These are phyloP conservation scores for Vanrija sp. DNA, from an alignment of 1,284 basidiomycete species.

Conservation along the genomic window DNA sequence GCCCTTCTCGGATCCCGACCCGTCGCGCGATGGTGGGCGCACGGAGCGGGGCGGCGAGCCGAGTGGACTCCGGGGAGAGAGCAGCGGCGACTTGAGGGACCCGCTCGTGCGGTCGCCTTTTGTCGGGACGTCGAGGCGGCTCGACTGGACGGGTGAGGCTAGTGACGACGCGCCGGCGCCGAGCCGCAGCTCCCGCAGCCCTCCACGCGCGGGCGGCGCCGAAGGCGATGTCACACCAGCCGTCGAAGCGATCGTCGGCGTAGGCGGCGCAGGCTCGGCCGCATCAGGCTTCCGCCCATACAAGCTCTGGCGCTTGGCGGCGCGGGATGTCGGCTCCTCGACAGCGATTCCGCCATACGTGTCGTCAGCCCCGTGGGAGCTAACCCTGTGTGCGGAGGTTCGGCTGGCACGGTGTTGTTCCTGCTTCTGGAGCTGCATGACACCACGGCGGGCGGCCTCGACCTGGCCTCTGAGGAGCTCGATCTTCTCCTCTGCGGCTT, in stretches of 20 bases:
- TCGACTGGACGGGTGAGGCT: no score
- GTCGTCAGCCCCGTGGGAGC: no score
- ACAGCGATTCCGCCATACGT: background rate
- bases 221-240: background rate
- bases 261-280: background rate
- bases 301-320: slow-evolving; percentile 11
- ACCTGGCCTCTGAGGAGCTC: slow-evolving; percentile 74
- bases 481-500: slow-evolving; percentile 71
- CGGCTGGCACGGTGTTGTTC: slow-evolving; percentile 50
- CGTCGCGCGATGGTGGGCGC: no score
- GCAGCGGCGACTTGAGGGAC: no score
- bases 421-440: slow-evolving; percentile 79
- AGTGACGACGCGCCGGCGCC: slow-evolving; percentile 1
- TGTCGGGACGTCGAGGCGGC: no score
- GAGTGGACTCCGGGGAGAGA: no score
- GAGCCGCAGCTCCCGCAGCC: slow-evolving; percentile 40
- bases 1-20: no score
- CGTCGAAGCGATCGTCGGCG: background rate
- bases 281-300: slow-evolving; percentile 9
- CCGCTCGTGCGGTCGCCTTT: no score
- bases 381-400: background rate
- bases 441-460: slow-evolving; percentile 81
- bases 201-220: slow-evolving; percentile 14
- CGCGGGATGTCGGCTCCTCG: background rate
- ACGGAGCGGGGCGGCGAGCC: no score